Base-by-base conservation (phyloP, 2,329 filamentous ascomycete species). In the Aspergillus sp. region DNA sequence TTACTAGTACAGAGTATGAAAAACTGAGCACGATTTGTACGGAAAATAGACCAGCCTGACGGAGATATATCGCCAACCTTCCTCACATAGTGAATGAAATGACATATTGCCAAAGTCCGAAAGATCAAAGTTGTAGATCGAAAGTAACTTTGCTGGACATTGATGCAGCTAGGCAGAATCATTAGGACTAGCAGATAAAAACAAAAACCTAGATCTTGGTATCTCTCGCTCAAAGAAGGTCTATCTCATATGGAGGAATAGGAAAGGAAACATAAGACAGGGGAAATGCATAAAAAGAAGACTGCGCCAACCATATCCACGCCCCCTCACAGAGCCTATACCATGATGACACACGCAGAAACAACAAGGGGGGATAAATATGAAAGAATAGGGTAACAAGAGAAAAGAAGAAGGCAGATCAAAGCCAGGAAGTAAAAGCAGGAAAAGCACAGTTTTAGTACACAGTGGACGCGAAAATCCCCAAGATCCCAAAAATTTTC, bases 181-280 rank as follows among this genome's bases (percentile, higher is more conserved):
- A 49, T 33, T 49, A 27, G 39, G 38, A 44, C 15, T 23, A 53
- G 42, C 35, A 38, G 46, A 38, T 51, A 51, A 49, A 55, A 59
- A 59, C 53, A 61, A 55, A 64, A 52, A 60, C 61, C 59, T 64
- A 63, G 56, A 65, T 63, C 60, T 60, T 69, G 65, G 65, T 69
- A 69, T 69, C 66, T 64, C 62, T 66, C 60, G 64, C 65, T 64
- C 59, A 62, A 64, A 59, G 54, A 58, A 58, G 56, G 57, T 69
- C 65, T 68, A 68, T 67, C 59, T 65, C 60, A 58, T 56, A 60
- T 55, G 57, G 60, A 61, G 57, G 46, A 53, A 46, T 46, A 49
- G 48, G 53, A 55, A 62, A 53, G 47, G 49, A 55, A 49, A 55
- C 56, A 56, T 57, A 51, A 52, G 55, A 60, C 52, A 54, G 62